phyloP scores from a whole-genome alignment of 139 green algal species.

The Eudorina sp. region DNA sequence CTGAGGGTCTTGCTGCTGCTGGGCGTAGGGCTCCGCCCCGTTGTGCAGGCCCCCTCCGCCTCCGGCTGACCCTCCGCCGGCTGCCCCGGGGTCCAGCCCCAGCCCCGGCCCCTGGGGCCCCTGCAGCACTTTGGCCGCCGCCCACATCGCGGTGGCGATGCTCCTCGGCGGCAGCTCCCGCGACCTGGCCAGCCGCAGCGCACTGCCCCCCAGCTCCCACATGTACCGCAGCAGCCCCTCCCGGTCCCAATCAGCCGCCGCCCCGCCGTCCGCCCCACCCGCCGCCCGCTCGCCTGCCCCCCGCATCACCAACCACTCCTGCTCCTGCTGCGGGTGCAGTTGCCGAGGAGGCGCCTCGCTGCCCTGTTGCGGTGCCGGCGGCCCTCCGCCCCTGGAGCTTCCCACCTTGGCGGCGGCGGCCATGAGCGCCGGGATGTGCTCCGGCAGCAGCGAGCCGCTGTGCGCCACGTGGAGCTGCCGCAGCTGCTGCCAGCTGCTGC shows the following conservation, averaged over 20 bases:
- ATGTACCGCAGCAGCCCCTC: background rate
- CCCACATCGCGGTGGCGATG: constrained; percentile 40
- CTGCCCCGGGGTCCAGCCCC: background rate
- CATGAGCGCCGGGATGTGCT: constrained; percentile 41
- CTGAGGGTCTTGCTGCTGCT: background rate
- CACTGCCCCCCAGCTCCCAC: constrained; percentile 25
- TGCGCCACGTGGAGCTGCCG: background rate
- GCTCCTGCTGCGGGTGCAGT: background rate
- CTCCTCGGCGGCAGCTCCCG: constrained; percentile 28
- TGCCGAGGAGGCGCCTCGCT: background rate
- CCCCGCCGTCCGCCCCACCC: too few species aligned
- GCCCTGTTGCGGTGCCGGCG: background rate
- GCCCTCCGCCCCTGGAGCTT: too few species aligned
- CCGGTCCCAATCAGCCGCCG: background rate
- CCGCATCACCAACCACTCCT: background rate
- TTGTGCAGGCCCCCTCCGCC: too few species aligned
- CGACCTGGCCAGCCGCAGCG: constrained; percentile 18
- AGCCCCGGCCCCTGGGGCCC: too few species aligned
- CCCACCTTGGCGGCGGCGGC: constrained; percentile 11
- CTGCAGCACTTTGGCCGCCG: constrained; percentile 23
- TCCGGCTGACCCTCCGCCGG: too few species aligned
- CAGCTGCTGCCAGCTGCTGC: constrained; percentile 9
- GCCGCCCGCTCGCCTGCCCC: too few species aligned
- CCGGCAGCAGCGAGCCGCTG: background rate
- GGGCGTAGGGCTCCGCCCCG: too few species aligned